These are phyloP conservation scores for Fomitopsis pulvina DNA, from an alignment of 768 basidiomycete genomes.

Conservation along the genomic window DNA sequence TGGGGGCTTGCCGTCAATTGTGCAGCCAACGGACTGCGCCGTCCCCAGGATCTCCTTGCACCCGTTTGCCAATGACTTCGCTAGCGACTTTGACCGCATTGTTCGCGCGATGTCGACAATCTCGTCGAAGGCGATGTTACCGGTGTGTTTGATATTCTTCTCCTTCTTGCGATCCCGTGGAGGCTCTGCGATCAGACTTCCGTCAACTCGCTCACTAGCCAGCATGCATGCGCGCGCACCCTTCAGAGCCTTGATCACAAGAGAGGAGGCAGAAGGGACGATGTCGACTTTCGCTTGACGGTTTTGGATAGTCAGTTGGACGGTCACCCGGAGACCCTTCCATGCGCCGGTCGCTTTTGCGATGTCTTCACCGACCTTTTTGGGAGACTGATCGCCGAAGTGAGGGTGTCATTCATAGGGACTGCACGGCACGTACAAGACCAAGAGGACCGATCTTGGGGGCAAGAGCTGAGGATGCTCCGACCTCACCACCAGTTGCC, in stretches of 20 bases:
- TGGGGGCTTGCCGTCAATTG: conserved; percentile 86
- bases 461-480: conserved; percentile 95
- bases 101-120: conserved; percentile 94
- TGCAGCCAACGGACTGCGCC: conserved; percentile 95
- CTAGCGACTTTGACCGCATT: conserved; percentile 90
- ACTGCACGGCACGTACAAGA: conserved; percentile 66
- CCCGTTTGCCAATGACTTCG: conserved; percentile 83
- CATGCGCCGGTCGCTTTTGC: conserved; percentile 97
- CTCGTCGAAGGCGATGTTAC: conserved; percentile 91
- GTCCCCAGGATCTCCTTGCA: conserved; percentile 99
- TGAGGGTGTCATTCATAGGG: conserved; percentile 3
- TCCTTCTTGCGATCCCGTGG: conserved; percentile 99
- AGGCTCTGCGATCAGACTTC: conserved; percentile 85
- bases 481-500: conserved; percentile 98
- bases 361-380: conserved; percentile 99
- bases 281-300: conserved; percentile 97
- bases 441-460: conserved; percentile 99
- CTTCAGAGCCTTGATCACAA: conserved; percentile 97
- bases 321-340: conserved; percentile 99
- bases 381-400: conserved; percentile 72
- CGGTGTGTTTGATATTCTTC: conserved; percentile 99
- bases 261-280: conserved; percentile 94
- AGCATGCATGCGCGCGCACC: conserved; percentile 41
- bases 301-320: conserved; percentile 99
- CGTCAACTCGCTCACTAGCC: no score